These are phyloP conservation scores for Eucommia ulmoides DNA, from an alignment of 257 asterid genomes.

Conservation along the genomic window DNA sequence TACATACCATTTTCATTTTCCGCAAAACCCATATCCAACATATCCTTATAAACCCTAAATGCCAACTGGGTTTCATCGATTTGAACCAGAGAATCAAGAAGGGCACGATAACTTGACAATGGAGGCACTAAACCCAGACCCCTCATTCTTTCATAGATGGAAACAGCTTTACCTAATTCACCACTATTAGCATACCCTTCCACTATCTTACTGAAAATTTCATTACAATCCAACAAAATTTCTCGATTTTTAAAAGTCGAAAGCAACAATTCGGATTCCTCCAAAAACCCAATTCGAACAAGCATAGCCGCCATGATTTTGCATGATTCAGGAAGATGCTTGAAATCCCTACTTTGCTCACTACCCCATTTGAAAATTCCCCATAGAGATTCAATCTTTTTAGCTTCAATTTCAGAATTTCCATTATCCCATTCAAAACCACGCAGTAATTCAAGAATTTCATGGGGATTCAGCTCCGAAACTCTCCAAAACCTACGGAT, in stretches of 20 bases:
- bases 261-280: slow-evolving; percentile 55
- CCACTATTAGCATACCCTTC: slow-evolving; percentile 46
- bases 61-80: slow-evolving; percentile 36
- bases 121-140: slow-evolving; percentile 43
- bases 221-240: slow-evolving; percentile 57
- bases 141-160: slow-evolving; percentile 52
- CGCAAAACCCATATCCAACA: slow-evolving; percentile 31
- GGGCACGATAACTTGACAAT: slow-evolving; percentile 28
- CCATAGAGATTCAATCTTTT: slow-evolving; percentile 63
- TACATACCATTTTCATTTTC: slow-evolving; percentile 25
- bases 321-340: slow-evolving; percentile 49
- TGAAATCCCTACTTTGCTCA: slow-evolving; percentile 30
- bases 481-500: slow-evolving; percentile 72
- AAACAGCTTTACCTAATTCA: slow-evolving; percentile 48
- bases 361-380: slow-evolving; percentile 56
- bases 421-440: slow-evolving; percentile 36
- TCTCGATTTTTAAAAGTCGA: slow-evolving; percentile 41
- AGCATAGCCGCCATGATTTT: slow-evolving; percentile 72
- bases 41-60: slow-evolving; percentile 37
- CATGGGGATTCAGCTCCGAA: slow-evolving; percentile 40
- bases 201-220: slow-evolving; percentile 54
- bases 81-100: slow-evolving; percentile 39
- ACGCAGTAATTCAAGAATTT: slow-evolving; percentile 58
- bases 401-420: slow-evolving; percentile 29
- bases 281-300: slow-evolving; percentile 37